Evolutionary conservation across 2,329 filamentous ascomycete genomes (phyloP).

Genomic region (Neonectria magnoliae): DNA sequence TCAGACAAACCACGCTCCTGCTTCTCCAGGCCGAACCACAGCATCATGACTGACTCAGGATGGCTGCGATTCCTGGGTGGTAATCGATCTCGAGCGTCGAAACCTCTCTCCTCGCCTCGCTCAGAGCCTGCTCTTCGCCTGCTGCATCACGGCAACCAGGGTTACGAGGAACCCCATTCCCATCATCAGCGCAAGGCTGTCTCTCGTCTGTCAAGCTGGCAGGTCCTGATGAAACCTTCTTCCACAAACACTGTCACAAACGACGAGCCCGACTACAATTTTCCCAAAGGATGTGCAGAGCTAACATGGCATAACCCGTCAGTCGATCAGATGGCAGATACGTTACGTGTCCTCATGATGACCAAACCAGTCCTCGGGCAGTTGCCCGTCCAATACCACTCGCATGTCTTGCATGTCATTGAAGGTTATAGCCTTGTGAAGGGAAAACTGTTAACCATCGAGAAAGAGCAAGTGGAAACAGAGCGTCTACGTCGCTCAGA

Average conservation of each 20-base stretch:
- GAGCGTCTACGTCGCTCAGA: conserved; percentile 45
- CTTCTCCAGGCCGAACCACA: neutral
- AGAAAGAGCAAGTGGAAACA: conserved; percentile 51
- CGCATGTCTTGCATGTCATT: conserved; percentile 52
- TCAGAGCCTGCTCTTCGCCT: conserved; percentile 35
- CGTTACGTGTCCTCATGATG: conserved; percentile 55
- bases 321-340: conserved; percentile 56
- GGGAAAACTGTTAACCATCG: conserved; percentile 46
- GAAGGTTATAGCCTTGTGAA: conserved; percentile 49
- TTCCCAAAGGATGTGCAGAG: conserved; percentile 31
- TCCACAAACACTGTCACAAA: conserved; percentile 9
- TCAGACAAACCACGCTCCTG: neutral
- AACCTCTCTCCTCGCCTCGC: conserved; percentile 30
- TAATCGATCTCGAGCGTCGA: conserved; percentile 36
- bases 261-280: conserved; percentile 25
- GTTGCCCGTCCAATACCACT: conserved; percentile 54
- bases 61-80: conserved; percentile 41
- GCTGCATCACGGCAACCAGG: conserved; percentile 20
- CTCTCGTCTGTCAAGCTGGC: conserved; percentile 29
- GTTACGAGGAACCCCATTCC: conserved; percentile 5
- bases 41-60: conserved; percentile 34
- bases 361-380: conserved; percentile 46
- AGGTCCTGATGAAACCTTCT: conserved; percentile 17
- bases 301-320: conserved; percentile 53
- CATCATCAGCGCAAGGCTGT: conserved; percentile 16